Percentiles rank a stretch among this genome's conserved stretches.
Conservation (phyloP, 2,329 filamentous ascomycete species). For the Aquanectria penicillioides region DNA sequence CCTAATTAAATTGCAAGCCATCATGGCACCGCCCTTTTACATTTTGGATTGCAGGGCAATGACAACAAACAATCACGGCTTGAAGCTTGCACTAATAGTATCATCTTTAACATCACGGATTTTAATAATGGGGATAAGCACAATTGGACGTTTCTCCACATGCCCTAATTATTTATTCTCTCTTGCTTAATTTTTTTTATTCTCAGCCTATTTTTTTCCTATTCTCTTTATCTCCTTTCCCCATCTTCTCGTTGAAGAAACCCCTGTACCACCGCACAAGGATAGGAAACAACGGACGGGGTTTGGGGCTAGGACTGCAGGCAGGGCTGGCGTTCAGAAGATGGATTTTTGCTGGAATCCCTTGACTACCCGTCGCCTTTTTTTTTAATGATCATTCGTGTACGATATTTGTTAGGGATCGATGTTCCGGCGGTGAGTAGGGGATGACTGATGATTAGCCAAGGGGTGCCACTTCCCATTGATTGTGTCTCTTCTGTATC, state of each 20-base stretch:
- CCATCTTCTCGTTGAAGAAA: neutral
- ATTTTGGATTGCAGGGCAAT: slow-evolving; percentile 32
- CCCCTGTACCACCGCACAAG: neutral
- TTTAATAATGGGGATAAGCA: slow-evolving; percentile 39
- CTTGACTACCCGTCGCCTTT: neutral
- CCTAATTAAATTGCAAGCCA: slow-evolving; percentile 17
- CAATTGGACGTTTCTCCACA: slow-evolving; percentile 22
- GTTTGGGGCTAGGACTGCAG: slow-evolving; percentile 3
- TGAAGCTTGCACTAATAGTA: slow-evolving; percentile 37
- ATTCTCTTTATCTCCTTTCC: slow-evolving; percentile 16
- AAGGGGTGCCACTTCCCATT: slow-evolving; percentile 1
- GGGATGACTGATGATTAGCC: slow-evolving; percentile 3
- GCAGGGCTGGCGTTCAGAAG: slow-evolving; percentile 20
- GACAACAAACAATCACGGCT: slow-evolving; percentile 34
- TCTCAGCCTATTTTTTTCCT: slow-evolving; percentile 29
- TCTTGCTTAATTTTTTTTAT: slow-evolving; percentile 30
- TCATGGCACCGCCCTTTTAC: slow-evolving; percentile 25
- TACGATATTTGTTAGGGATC: slow-evolving; percentile 32
- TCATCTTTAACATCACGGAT: slow-evolving; percentile 34
- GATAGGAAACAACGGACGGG: neutral
- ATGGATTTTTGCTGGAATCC: slow-evolving; percentile 18
- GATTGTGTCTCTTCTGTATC: slow-evolving; percentile 21
- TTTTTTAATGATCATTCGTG: slow-evolving; percentile 29
- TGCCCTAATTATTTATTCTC: slow-evolving; percentile 28
- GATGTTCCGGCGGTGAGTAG: slow-evolving; percentile 9